These are phyloP conservation scores for Trametes hirsuta DNA, from an alignment of 1,284 basidiomycete genomes.

Conservation along the genomic window DNA sequence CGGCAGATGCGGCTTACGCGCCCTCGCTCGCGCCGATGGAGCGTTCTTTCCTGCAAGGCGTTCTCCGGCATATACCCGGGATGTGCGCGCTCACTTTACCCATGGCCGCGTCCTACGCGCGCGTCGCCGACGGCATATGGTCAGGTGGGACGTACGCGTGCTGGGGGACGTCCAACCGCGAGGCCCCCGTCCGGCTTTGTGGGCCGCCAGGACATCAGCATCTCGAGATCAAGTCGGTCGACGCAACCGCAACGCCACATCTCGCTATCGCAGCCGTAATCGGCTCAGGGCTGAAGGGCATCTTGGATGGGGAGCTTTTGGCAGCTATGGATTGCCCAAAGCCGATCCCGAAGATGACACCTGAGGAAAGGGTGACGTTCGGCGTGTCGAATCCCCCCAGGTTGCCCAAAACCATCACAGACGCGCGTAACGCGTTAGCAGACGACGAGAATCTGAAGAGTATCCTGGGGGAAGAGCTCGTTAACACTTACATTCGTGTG, in stretches of 20 bases:
- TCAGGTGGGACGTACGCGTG: constrained; percentile 69
- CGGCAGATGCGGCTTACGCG: constrained; percentile 25
- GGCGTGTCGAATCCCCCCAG: constrained; percentile 45
- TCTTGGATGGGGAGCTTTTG: constrained; percentile 41
- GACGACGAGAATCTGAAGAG: constrained; percentile 40
- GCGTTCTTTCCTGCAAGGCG: constrained; percentile 40
- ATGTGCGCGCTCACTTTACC: constrained; percentile 62
- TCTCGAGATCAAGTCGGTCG: constrained; percentile 66
- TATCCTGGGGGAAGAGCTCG: constrained; percentile 49
- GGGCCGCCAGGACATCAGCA: constrained; percentile 53
- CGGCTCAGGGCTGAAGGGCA: constrained; percentile 48
- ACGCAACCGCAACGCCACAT: constrained; percentile 56
- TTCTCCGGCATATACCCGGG: constrained; percentile 60
- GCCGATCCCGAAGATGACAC: constrained; percentile 45
- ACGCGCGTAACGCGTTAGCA: constrained; percentile 45
- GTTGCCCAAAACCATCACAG: constrained; percentile 49
- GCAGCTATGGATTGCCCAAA: constrained; percentile 42
- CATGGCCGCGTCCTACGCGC: constrained; percentile 60
- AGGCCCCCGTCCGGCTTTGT: constrained; percentile 63
- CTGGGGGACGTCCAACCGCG: constrained; percentile 74
- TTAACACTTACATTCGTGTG: constrained; percentile 50
- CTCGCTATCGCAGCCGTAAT: constrained; percentile 52
- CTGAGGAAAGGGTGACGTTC: constrained; percentile 41
- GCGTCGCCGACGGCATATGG: constrained; percentile 68
- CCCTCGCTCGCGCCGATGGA: constrained; percentile 36